Evolutionary conservation across 2,329 filamentous ascomycete species (phyloP), one percentile per base, ranked within the genome.

Genomic region (Dactylellina leptospora): DNA sequence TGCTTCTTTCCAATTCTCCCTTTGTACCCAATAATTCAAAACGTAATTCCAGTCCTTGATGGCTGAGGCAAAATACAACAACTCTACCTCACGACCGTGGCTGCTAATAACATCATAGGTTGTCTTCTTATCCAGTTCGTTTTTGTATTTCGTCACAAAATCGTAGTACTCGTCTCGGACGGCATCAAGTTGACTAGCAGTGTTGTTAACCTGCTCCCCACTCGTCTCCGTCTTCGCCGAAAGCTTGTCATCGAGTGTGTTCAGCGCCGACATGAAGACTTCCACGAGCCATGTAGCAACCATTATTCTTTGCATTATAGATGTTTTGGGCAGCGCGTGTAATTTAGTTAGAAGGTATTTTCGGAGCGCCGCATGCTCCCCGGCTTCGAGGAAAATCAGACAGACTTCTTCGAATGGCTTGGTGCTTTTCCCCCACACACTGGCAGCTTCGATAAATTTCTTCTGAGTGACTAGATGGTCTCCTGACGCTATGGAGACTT

Each of bases 401-500:
- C 93, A 93, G 47, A 99, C 93, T 78, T 99, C 92, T 78, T 99
- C 95, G 75, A 99, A 99, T 0, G 92, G 88, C 81, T 97, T 97
- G 78, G 91, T 97, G 80, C 95, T 97, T 79, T 92, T 92, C 10
- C 95, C 95, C 79, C 96, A 97, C 1, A 97, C 87, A 8, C 87
- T 86, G 0, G 96, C 95, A 40, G 95, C 95, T 79, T 99, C 92
- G 58, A 87, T 81, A 79, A 88, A 97, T 58, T 90, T 88, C 2
- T 91, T 90, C 80, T 91, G 93, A 66, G 85, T 86, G 38, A 93
- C 88, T 6, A 99, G 83, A 77, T 92, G 88, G 79, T 99, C 95
- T 18, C 95, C 95, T 22, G 92, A 97, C 13, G 92, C 92, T 22
- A 91, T 95, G 0, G 95, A 91, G 10, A 99, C 91, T 4, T 90